These are phyloP conservation scores for Lactifluus volemus DNA, from an alignment of 768 basidiomycete species.

Conservation along the genomic window DNA sequence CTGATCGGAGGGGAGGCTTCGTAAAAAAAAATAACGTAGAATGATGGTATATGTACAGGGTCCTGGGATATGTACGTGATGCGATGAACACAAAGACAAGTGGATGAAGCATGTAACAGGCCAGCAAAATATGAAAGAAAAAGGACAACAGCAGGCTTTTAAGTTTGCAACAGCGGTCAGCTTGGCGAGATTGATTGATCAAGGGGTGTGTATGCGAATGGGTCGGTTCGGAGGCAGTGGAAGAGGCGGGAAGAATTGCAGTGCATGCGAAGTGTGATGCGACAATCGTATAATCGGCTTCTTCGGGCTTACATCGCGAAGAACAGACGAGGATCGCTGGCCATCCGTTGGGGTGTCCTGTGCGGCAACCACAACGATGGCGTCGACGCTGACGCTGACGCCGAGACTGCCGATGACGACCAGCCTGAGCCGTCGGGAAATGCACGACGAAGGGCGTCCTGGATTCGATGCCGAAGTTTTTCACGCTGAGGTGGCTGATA, in stretches of 20 bases:
- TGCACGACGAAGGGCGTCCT: constrained; percentile 7
- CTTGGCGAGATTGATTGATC: not conserved
- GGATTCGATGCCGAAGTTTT: constrained; percentile 42
- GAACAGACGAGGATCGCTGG: not conserved
- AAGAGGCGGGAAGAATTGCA: not conserved
- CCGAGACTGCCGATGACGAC: not conserved
- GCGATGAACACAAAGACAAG: not conserved
- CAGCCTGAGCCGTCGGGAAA: not conserved
- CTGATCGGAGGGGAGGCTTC: not conserved
- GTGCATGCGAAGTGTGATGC: not conserved
- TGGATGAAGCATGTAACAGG: not conserved
- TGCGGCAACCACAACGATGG: not conserved
- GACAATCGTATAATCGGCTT: not conserved
- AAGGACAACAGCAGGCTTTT: too few species aligned
- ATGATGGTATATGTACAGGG: constrained; percentile 1
- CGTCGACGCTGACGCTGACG: not conserved
- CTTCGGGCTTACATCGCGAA: not conserved
- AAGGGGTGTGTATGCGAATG: not conserved
- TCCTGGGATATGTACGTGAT: not conserved
- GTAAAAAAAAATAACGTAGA: not conserved
- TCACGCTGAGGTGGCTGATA: constrained; percentile 39
- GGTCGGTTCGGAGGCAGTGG: not conserved
- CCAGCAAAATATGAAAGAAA: not conserved
- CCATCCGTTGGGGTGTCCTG: not conserved
- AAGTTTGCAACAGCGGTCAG: not conserved